Evolutionary conservation across 805 yeast genomes (phyloP), one percentile per base, ranked within the genome.

Genomic region (Torulaspora franciscae): DNA sequence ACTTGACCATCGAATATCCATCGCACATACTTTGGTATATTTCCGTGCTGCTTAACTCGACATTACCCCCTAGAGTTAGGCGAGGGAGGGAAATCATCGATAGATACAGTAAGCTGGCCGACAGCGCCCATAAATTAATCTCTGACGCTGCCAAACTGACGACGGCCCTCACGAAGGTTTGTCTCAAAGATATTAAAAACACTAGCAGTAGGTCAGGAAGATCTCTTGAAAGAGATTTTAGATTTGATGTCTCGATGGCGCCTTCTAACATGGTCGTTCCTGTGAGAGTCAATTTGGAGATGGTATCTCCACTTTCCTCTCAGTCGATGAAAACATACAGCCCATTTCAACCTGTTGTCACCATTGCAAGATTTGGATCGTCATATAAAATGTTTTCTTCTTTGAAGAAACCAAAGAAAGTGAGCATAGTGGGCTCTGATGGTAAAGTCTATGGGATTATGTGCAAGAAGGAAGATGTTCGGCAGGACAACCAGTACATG

Each of bases 401-500:
- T 0, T 72, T 93, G 66, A 97, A 90, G 63, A 80, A 77, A 67
- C 99, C 99, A 0, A 78, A 87, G 54, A 81, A 85, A 51, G 69
- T 93, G 7, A 78, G 78, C 10, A 68, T 91, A 2, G 64, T 77
- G 32, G 99, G 98, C 0, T 79, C 86, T 2, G 86, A 91, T 65
- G 90, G 91, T 7, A 66, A 67, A n/a, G 63, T 69, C 1, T 90
- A 90, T 60, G 76, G 83, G 14, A 73, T 93, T 11, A 73, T 93
- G 67, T 82, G 95, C 55, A 93, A 93, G 59, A 76, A 80, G 50
- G 99, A 93, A 65, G 99, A 93, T 67, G 81, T 95, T 14, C 70
- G 98, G 51, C 95, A 95, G 59, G 99, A 95, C 69, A 93, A 96
- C 3, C 85, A 95, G 55, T 78, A 91, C 42, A 85, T 89, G 85